Conservation (phyloP, 768 basidiomycete species). For the Lactarius akahatsu region DNA sequence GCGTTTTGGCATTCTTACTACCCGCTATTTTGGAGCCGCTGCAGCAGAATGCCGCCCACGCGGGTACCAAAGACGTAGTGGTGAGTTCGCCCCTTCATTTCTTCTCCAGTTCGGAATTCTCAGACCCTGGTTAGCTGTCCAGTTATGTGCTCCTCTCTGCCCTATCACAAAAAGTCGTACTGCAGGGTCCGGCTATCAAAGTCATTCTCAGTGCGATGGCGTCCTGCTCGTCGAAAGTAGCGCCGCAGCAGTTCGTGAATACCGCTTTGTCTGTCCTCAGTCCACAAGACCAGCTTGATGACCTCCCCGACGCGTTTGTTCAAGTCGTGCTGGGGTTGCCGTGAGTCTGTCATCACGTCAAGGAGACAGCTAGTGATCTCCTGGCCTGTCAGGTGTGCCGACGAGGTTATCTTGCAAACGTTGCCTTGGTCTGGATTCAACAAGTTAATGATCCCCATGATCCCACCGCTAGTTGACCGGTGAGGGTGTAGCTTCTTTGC, state of each 20-base stretch:
- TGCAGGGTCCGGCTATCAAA: constrained; percentile 59
- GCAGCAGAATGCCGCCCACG: constrained; percentile 31
- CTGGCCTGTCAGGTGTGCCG: constrained; percentile 41
- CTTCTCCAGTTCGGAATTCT: neutral
- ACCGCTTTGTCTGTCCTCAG: constrained; percentile 65
- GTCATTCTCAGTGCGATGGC: constrained; percentile 57
- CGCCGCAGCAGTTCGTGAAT: constrained; percentile 59
- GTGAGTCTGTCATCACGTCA: constrained; percentile 3
- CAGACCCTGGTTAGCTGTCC: constrained; percentile 50
- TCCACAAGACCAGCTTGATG: constrained; percentile 55
- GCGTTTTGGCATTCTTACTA: constrained; percentile 60
- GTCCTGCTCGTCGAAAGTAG: constrained; percentile 47
- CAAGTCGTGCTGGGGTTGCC: constrained; percentile 12
- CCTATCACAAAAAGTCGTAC: constrained; percentile 61
- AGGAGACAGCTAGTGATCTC: neutral
- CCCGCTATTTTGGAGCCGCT: constrained; percentile 64
- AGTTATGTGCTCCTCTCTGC: constrained; percentile 71
- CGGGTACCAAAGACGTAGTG: constrained; percentile 47
- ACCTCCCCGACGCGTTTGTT: constrained; percentile 35
- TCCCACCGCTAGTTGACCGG: constrained; percentile 42
- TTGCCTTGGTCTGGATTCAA: constrained; percentile 53
- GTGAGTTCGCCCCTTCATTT: constrained; percentile 40
- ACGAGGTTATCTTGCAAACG: constrained; percentile 47
- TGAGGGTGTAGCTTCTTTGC: constrained; percentile 22
- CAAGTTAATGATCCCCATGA: constrained; percentile 55